Evolutionary conservation across 345 rosid genomes (phyloP), one percentile per base, ranked within the genome.

Genomic region (Moricandia moricandioides): DNA sequence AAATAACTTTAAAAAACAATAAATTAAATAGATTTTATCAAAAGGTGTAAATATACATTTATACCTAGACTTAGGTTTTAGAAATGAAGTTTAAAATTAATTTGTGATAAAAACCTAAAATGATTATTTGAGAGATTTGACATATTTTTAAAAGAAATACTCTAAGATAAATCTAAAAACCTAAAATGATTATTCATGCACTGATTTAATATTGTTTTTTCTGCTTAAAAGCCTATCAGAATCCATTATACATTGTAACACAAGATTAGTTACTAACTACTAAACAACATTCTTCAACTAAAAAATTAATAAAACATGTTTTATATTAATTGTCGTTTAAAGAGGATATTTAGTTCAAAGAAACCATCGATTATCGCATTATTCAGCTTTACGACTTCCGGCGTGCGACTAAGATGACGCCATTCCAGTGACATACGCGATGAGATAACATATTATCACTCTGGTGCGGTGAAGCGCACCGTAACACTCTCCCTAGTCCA

Each of bases 301-400:
- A 11, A 21, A 8, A 62, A 62, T 10, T 11, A 7, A 35, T 17
- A 67, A 33, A 7, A 51, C 37, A 70, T 61, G 14, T 21, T 14
- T 11, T 12, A 8, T 59, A 40, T 0, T 0, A 34, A 35, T 1
- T 16, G 21, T 35, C 6, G 31, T 51, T 51, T 35, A 67, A 21
- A 1, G 57, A 69, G 59, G 52, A 33, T 54, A 62, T 55, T 2
- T 69, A 39, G 34, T 58, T 62, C 65, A n/a, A 29, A 30, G 6
- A 37, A 6, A 18, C 47, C 1, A 65, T 69, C 58, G 37, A 76
- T 67, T 51, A 69, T 75, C 57, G 73, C 79, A 61, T 75, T 34
- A 43, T 60, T 59, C 10, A 45, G 61, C n/a, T 30, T 45, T 17
- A 56, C 21, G 49, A 21, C 10, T 8, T 31, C 51, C 67, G 60